A percentile compares a stretch with the other conserved stretches of the same genome.
These are phyloP conservation scores for Gossypium davidsonii DNA, from an alignment of 441 rosid genomes.

Conservation along the genomic window DNA sequence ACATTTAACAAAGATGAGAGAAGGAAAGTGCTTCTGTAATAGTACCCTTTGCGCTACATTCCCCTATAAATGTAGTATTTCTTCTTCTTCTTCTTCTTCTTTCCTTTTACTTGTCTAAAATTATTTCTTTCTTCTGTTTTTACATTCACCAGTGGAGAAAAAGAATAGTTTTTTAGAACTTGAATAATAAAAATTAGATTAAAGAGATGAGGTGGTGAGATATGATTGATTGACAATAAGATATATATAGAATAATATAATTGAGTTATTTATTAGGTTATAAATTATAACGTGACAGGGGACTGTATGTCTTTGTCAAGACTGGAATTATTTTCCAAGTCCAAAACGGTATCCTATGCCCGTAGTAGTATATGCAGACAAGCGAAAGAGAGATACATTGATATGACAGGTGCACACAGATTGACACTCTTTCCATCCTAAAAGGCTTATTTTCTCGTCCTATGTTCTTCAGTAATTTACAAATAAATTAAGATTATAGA, in stretches of 20 bases:
- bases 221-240: neutral
- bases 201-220: neutral
- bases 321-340: conserved; percentile 15
- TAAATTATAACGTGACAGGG: neutral
- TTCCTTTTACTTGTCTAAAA: no score
- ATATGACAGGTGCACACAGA: conserved; percentile 22
- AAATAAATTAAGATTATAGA: no score
- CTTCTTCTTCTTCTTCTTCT: no score
- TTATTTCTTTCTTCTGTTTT: neutral
- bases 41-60: neutral
- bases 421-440: neutral
- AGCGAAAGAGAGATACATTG: conserved; percentile 12
- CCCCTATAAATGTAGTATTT: neutral
- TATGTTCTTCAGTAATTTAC: neutral
- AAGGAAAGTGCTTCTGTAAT: neutral
- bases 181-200: neutral
- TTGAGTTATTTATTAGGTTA: neutral
- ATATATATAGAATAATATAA: neutral
- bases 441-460: neutral
- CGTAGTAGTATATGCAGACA: conserved; percentile 22
- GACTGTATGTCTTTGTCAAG: conserved; percentile 15
- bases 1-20: neutral
- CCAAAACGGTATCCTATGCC: conserved; percentile 40
- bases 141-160: neutral
- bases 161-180: neutral